Percentiles rank a stretch among this genome's conserved stretches.
These are phyloP conservation scores for Cupressus sempervirens DNA, from an alignment of 75 land plant species.

Conservation along the genomic window DNA sequence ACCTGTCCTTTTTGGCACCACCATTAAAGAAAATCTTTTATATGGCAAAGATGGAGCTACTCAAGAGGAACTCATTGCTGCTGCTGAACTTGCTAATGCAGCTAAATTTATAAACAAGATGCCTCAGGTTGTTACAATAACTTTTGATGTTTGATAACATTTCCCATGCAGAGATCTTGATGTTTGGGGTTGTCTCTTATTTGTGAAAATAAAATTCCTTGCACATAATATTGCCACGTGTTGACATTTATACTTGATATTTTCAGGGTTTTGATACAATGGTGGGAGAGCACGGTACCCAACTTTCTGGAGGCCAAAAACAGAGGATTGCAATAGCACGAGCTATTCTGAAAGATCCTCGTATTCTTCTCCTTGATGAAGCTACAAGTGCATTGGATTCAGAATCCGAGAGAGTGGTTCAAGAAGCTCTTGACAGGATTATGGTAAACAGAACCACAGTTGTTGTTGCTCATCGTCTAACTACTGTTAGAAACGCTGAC, in stretches of 20 bases:
- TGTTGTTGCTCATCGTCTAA: conserved; percentile 78
- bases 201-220: neutral
- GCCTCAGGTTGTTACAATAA: conserved; percentile 53
- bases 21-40: conserved; percentile 83
- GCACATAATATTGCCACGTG: neutral
- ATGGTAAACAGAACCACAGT: conserved; percentile 68
- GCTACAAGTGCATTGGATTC: conserved; percentile 86
- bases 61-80: conserved; percentile 67
- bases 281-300: conserved; percentile 84
- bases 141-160: neutral
- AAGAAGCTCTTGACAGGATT: conserved; percentile 61
- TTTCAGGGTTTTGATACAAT: conserved; percentile 74
- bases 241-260: neutral
- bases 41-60: conserved; percentile 93
- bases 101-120: conserved; percentile 80
- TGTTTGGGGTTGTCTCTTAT: neutral
- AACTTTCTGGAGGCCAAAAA: conserved; percentile 82
- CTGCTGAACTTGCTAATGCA: conserved; percentile 87
- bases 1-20: conserved; percentile 78
- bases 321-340: conserved; percentile 84
- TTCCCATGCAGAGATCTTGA: neutral
- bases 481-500: conserved; percentile 68
- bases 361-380: conserved; percentile 74
- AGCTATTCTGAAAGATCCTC: conserved; percentile 72
- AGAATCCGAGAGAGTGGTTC: conserved; percentile 70